Percentiles rank a stretch among this genome's conserved stretches.
Conservation (phyloP, 2,329 filamentous ascomycete genomes). For the Dactylonectria macrodidyma region DNA sequence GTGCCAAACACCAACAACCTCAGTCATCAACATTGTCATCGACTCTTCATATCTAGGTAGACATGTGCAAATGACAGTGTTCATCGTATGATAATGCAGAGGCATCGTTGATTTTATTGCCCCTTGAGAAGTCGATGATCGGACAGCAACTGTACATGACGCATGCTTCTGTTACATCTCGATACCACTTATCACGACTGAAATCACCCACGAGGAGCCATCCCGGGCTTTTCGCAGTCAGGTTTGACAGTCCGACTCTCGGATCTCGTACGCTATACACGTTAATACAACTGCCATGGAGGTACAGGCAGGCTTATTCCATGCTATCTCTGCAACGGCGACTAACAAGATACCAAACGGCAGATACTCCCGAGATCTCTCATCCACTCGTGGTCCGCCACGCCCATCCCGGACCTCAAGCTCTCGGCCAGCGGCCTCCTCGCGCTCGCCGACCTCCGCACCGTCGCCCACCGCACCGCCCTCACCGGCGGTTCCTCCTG, state of each 20-base stretch:
- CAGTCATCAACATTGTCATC: constrained; percentile 9
- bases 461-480: constrained; percentile 69
- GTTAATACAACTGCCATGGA: background rate
- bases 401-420: constrained; percentile 61
- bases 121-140: background rate
- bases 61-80: background rate
- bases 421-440: constrained; percentile 69
- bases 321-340: background rate
- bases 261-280: background rate
- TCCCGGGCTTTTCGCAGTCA: background rate
- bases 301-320: background rate
- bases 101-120: too few species aligned
- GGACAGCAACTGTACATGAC: constrained; percentile 26
- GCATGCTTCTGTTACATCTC: background rate
- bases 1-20: constrained; percentile 31
- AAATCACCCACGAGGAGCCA: background rate
- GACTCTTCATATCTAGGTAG: background rate
- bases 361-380: constrained; percentile 39
- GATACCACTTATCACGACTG: background rate
- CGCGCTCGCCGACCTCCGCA: constrained; percentile 71
- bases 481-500: constrained; percentile 70
- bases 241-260: too few species aligned
- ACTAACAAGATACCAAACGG: background rate
- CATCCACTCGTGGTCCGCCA: constrained; percentile 60
- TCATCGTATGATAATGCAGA: background rate